phyloP scores from a whole-genome alignment of 352 stramenopile species.

The Phytophthora brassicae region DNA sequence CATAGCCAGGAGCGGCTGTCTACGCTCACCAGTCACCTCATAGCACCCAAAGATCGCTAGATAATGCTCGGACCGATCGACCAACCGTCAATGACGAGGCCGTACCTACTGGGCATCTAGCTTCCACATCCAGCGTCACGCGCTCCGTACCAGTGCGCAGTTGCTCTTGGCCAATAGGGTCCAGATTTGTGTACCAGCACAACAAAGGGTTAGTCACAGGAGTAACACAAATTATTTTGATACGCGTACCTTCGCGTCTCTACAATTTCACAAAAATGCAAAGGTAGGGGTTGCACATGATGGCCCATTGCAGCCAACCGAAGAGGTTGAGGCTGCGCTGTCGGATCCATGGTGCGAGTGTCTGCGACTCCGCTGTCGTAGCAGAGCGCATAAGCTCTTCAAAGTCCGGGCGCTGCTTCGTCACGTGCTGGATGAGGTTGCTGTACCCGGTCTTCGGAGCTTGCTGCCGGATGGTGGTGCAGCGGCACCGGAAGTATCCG shows the following conservation, averaged over 20 bases:
- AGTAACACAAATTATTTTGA: not conserved
- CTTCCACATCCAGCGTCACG: not conserved
- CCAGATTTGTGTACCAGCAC: not conserved
- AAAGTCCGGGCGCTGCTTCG: not conserved
- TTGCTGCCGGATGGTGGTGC: not conserved
- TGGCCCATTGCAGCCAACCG: no score
- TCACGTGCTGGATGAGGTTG: not conserved
- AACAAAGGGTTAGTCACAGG: not conserved
- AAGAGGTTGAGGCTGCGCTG: no score
- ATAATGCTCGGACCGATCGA: not conserved
- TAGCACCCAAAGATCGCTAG: not conserved
- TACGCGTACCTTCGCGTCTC: no score
- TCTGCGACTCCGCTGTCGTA: not conserved
- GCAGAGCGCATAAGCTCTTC: not conserved
- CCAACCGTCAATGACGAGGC: not conserved
- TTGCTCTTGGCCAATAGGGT: not conserved
- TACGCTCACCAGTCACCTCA: not conserved
- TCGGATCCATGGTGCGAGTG: not conserved
- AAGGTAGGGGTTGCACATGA: no score
- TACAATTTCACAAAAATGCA: no score
- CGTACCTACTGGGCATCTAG: not conserved
- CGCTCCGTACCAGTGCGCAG: not conserved
- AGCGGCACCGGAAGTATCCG: not conserved
- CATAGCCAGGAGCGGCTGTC: not conserved
- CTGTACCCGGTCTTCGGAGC: not conserved